phyloP scores from a whole-genome alignment of 2,329 filamentous ascomycete species.

The Stromatinia cepivora region DNA sequence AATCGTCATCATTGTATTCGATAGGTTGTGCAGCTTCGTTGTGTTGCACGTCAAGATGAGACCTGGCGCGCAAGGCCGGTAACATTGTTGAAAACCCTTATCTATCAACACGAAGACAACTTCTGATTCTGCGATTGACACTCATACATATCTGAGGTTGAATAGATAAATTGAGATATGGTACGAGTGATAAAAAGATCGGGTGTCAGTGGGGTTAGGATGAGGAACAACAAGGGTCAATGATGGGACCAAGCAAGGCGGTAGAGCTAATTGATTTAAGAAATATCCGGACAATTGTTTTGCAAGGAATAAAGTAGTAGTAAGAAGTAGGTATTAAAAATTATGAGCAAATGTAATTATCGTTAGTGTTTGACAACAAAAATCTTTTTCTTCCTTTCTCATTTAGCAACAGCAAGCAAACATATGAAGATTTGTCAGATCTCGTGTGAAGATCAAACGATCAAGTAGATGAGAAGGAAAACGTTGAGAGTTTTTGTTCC shows the following conservation, averaged over 20 bases:
- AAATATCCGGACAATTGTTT: background rate
- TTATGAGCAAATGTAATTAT: background rate
- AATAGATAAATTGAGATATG: background rate
- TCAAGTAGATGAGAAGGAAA: background rate
- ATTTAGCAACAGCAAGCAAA: constrained; percentile 7
- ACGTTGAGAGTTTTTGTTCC: constrained; percentile 1
- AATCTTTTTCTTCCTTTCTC: background rate
- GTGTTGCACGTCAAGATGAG: constrained; percentile 23
- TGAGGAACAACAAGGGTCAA: constrained; percentile 6
- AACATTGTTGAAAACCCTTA: constrained; percentile 18
- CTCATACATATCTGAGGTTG: constrained; percentile 20
- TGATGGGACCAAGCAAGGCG: constrained; percentile 11
- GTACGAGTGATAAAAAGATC: background rate
- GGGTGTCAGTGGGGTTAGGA: background rate
- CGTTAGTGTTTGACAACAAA: background rate
- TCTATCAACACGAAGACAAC: constrained; percentile 11
- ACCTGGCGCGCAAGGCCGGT: constrained; percentile 22
- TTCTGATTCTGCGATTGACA: constrained; percentile 18
- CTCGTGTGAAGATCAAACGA: background rate
- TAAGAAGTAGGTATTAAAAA: background rate
- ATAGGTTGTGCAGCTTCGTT: constrained; percentile 16
- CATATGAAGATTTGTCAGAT: constrained; percentile 5
- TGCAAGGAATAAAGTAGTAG: constrained; percentile 7
- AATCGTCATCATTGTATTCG: constrained; percentile 37
- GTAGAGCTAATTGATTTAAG: constrained; percentile 11